phyloP scores from a whole-genome alignment of 331 rosid genomes.

The Quercus lobata region DNA sequence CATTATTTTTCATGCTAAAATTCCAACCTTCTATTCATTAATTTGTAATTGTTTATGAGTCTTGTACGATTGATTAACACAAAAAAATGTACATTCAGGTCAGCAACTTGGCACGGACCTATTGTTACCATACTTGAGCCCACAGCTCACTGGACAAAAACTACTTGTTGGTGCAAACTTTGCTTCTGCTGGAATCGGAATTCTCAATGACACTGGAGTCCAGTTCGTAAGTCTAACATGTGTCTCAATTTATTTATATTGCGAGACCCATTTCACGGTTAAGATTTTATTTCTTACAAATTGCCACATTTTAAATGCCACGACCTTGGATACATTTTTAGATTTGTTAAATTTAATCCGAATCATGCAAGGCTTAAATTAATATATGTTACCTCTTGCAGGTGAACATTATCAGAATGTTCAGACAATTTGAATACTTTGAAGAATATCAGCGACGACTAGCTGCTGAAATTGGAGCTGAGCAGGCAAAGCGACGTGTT shows the following conservation, averaged over 20 bases:
- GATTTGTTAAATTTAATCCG: no score
- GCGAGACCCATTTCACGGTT: no score
- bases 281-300: no score
- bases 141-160: slow-evolving; percentile 45
- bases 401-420: slow-evolving; percentile 71
- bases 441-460: slow-evolving; percentile 52
- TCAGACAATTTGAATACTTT: slow-evolving; percentile 45
- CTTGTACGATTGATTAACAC: neutral
- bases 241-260: neutral
- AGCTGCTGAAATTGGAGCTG: slow-evolving; percentile 41
- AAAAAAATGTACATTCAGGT: slow-evolving; percentile 29
- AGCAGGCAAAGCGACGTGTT: slow-evolving; percentile 23
- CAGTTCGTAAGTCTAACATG: slow-evolving; percentile 49
- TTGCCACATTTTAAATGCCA: no score
- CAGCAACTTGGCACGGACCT: slow-evolving; percentile 48
- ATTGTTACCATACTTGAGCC: slow-evolving; percentile 63
- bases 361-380: neutral
- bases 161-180: slow-evolving; percentile 82
- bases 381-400: slow-evolving; percentile 12
- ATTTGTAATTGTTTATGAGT: neutral
- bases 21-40: no score
- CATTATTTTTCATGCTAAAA: no score
- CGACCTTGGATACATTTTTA: no score
- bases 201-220: slow-evolving; percentile 77
- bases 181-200: slow-evolving; percentile 87